phyloP scores from a whole-genome alignment of 2,329 filamentous ascomycete genomes.

The Fusarium keratoplasticum region DNA sequence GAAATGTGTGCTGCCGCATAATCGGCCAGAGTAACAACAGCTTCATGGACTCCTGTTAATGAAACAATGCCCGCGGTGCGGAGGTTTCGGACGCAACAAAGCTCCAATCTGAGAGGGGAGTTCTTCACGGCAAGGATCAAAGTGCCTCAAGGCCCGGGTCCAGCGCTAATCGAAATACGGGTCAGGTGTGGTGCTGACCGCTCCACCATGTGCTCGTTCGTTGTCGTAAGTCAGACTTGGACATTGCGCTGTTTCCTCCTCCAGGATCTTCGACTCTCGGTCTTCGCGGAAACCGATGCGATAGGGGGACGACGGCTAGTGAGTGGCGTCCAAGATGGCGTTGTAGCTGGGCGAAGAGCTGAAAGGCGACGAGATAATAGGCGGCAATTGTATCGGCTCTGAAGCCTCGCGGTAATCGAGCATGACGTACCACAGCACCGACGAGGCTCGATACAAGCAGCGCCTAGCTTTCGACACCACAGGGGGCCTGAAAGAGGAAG shows the following conservation, averaged over 20 bases:
- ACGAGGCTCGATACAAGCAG: neutral
- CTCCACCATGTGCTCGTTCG: conserved; percentile 29
- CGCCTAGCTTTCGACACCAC: conserved; percentile 1
- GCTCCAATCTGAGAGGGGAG: conserved; percentile 6
- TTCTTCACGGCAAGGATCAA: conserved; percentile 25
- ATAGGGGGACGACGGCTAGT: conserved; percentile 8
- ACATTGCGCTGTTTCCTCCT: conserved; percentile 2
- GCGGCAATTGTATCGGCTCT: neutral
- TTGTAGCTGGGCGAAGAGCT: conserved; percentile 3
- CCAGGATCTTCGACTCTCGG: conserved; percentile 4
- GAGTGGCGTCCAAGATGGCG: conserved; percentile 7
- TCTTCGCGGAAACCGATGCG: neutral
- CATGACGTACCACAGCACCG: neutral
- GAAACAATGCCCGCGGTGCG: conserved; percentile 14
- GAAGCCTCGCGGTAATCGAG: neutral
- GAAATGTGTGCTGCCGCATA: neutral
- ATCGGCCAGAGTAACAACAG: neutral
- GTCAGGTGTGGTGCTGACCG: conserved; percentile 23
- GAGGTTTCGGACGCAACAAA: conserved; percentile 32
- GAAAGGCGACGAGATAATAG: neutral
- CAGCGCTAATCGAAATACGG: conserved; percentile 30
- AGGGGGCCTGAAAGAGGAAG: neutral
- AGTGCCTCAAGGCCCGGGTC: conserved; percentile 12
- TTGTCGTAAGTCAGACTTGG: conserved; percentile 17
- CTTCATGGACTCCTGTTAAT: conserved; percentile 15